A percentile compares a stretch with the other conserved stretches of the same genome.
These are phyloP conservation scores for Lycium barbarum DNA, from an alignment of 257 asterid species.

Conservation along the genomic window DNA sequence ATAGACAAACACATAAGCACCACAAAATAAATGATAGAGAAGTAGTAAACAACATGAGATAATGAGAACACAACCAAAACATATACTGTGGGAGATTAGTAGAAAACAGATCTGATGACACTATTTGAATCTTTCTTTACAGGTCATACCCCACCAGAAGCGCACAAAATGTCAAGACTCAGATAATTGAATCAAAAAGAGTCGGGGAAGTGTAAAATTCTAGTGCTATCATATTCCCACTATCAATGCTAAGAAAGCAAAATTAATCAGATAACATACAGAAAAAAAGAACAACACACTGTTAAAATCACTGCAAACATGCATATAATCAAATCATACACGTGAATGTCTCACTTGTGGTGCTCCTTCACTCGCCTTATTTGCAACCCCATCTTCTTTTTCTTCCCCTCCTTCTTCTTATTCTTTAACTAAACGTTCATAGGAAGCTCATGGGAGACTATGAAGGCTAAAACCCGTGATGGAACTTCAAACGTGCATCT, in stretches of 20 bases:
- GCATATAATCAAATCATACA: background rate
- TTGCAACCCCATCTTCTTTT: conserved; percentile 49
- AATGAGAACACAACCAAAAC: background rate
- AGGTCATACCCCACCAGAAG: background rate
- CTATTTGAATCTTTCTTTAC: background rate
- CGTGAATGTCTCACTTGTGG: too few relatives aligned
- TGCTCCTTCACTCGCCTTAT: conserved; percentile 41
- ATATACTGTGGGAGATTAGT: background rate
- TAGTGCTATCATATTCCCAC: background rate
- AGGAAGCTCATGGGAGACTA: too few relatives aligned
- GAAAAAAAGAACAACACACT: background rate
- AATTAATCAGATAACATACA: too few relatives aligned
- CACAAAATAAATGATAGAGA: background rate
- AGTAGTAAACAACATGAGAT: too few relatives aligned
- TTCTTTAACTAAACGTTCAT: conserved; percentile 43
- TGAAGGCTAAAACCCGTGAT: too few relatives aligned
- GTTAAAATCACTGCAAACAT: background rate
- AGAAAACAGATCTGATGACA: background rate
- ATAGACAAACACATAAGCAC: background rate
- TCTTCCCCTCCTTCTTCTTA: too few relatives aligned
- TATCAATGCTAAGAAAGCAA: background rate
- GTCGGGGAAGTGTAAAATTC: background rate
- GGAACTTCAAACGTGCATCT: too few relatives aligned
- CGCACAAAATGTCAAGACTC: too few relatives aligned
- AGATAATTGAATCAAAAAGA: background rate